Conservation (phyloP, 2,329 filamentous ascomycete species). For the Raffaelea albimanens region DNA sequence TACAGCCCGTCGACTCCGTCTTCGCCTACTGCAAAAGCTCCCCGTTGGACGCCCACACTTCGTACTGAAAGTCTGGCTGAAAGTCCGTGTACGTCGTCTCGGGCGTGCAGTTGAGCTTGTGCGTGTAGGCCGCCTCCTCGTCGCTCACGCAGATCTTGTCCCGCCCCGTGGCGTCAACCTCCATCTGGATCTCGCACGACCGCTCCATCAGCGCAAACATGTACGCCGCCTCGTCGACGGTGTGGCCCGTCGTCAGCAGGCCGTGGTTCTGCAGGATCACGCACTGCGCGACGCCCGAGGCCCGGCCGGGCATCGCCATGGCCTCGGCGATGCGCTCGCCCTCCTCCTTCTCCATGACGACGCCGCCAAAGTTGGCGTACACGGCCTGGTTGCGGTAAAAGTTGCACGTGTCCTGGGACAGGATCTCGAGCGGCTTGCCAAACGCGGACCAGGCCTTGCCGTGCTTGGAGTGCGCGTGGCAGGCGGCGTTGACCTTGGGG, state of each 20-base stretch:
- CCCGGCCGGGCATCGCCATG: constrained; percentile 23
- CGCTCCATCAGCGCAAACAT: constrained; percentile 51
- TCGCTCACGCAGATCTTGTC: constrained; percentile 21
- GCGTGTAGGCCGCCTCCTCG: constrained; percentile 23
- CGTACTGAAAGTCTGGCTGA: not conserved
- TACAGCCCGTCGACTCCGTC: too few relatives aligned
- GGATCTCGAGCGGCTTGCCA: constrained; percentile 46
- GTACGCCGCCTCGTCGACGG: constrained; percentile 55
- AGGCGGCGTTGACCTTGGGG: constrained; percentile 46
- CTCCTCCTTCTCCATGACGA: constrained; percentile 48
- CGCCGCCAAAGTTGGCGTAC: constrained; percentile 49
- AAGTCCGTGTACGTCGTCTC: not conserved
- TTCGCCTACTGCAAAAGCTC: not conserved
- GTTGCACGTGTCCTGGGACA: constrained; percentile 46
- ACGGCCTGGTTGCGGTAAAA: constrained; percentile 48
- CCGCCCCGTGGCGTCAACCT: constrained; percentile 41
- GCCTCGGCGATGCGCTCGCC: constrained; percentile 43
- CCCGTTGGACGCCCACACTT: not conserved
- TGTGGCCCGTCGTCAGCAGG: constrained; percentile 47
- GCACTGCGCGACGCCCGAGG: constrained; percentile 37
- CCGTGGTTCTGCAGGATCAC: constrained; percentile 54
- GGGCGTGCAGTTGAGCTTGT: not conserved
- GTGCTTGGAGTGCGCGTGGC: constrained; percentile 45
- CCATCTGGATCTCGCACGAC: constrained; percentile 57
- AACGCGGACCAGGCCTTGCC: constrained; percentile 51